phyloP scores from a whole-genome alignment of 2,329 filamentous ascomycete species.

The Aspergillus calidoustus region DNA sequence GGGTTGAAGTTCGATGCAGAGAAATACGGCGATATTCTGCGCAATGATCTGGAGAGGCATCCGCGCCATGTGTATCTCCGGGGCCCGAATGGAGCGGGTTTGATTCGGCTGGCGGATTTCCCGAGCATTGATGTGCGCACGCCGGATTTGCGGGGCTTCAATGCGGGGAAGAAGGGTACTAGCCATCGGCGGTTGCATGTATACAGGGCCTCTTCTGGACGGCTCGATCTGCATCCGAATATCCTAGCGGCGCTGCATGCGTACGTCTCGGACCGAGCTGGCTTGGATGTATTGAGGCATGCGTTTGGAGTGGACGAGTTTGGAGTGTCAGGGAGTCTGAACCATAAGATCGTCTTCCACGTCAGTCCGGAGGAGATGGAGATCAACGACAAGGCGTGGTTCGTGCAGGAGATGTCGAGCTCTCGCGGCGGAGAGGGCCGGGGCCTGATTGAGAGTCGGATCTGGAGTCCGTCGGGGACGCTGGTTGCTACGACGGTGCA shows the following conservation, averaged over 20 bases:
- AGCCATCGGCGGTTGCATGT: not conserved
- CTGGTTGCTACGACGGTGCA: constrained; percentile 13
- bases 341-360: constrained; percentile 15
- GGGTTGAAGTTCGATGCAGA: not conserved
- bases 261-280: constrained; percentile 10
- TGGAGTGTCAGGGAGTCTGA: constrained; percentile 13
- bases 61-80: not conserved
- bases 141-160: constrained; percentile 1
- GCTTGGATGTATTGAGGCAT: constrained; percentile 5
- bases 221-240: not conserved
- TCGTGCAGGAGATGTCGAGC: constrained; percentile 12
- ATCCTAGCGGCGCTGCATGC: constrained; percentile 4
- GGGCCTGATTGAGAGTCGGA: constrained; percentile 13
- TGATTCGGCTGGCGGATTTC: not conserved
- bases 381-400: constrained; percentile 4
- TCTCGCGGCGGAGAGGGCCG: not conserved
- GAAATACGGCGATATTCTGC: constrained; percentile 10
- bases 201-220: not conserved
- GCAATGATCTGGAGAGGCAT: not conserved
- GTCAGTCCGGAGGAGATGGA: constrained; percentile 12
- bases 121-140: constrained; percentile 3
- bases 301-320: constrained; percentile 6
- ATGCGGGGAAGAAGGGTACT: not conserved
- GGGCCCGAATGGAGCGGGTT: not conserved
- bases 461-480: constrained; percentile 13